These are phyloP conservation scores for Yamadazyma blattariae DNA, from an alignment of 1,139 yeast species.

Conservation along the genomic window DNA sequence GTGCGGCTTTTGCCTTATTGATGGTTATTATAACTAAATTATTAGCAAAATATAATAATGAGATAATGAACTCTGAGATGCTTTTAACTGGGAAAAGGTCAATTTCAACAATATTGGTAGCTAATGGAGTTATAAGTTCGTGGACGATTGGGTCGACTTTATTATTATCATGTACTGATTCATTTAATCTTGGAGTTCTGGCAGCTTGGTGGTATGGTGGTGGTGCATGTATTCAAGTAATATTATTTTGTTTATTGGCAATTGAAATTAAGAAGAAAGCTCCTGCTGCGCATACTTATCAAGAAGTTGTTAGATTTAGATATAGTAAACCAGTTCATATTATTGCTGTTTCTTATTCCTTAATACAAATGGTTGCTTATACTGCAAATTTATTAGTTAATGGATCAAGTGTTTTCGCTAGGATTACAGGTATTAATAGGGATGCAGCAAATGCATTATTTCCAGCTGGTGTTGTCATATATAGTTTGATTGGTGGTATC, in stretches of 20 bases:
- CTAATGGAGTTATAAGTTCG: conserved; percentile 37
- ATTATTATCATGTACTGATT: conserved; percentile 28
- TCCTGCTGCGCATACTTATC: conserved; percentile 74
- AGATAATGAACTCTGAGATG: conserved; percentile 37
- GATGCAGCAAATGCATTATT: conserved; percentile 31
- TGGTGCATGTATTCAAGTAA: conserved; percentile 73
- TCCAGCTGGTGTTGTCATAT: conserved; percentile 52
- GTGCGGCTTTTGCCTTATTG: conserved; percentile 37
- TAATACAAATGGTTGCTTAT: conserved; percentile 17
- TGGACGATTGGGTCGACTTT: conserved; percentile 42
- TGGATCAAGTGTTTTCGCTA: conserved; percentile 16
- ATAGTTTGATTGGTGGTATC: conserved; percentile 43
- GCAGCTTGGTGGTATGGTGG: conserved; percentile 56
- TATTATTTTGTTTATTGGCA: conserved; percentile 72
- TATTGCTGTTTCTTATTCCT: conserved; percentile 14
- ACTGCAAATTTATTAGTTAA: conserved; percentile 16
- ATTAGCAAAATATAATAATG: conserved; percentile 27
- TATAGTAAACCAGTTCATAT: conserved; percentile 56
- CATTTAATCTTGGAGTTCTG: conserved; percentile 23
- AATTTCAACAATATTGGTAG: conserved; percentile 31
- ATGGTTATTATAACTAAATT: conserved; percentile 33
- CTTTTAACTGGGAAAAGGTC: conserved; percentile 37
- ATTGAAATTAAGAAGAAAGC: conserved; percentile 72
- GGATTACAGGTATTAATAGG: conserved; percentile 17
- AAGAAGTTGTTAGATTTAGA: conserved; percentile 65